Base-by-base conservation (phyloP, 306 rosid species). In the Cajanus cajan region DNA sequence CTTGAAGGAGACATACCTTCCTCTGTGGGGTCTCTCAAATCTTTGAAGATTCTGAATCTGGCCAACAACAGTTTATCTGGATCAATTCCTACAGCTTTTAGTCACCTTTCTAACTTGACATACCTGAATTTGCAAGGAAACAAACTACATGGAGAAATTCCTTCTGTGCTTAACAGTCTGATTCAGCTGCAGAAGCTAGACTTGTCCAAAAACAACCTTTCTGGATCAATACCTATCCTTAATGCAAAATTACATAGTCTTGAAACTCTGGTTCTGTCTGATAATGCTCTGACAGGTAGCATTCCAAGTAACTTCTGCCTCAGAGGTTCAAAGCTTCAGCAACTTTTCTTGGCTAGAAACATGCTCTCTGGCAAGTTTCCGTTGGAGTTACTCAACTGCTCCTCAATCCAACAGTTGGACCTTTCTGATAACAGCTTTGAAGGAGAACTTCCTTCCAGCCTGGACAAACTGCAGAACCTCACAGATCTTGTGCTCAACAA, bases 31-130 rank as follows among this genome's bases (percentile, higher is more conserved):
- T 87, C 84, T 18, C 88, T 95, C 24, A 79, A 68, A 71, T 82
- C 93, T 59, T 74, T 95, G 62, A 80, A 82, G 55, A 82, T 89
- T 77, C 82, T 95, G 77, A 95, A 95, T 69, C 85, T 95, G 18
- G 99, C 96, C 18, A 95, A 95, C 78, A 95, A 95, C 81, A 85
- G 81, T 78, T 83, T 95, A 24, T 90, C 97, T 76, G 99, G 98
- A 18, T 70, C 89, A 51, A 93, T 95, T 86, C 98, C 99, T 37
- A 44, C 31, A 12, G 72, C 85, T 31, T 77, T 95, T 52, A 79
- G 91, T 59, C 78, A 43, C 34, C 92, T 95, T 67, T 85, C 84
- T 73, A 90, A 85, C 63, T 82, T 93, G 86, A 82, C 80, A 68
- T 95, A 95, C 88, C 69, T 95, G 55, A 93, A 84, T 82, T 87